phyloP scores from a whole-genome alignment of 805 yeast genomes.

The Hanseniaspora vineae region DNA sequence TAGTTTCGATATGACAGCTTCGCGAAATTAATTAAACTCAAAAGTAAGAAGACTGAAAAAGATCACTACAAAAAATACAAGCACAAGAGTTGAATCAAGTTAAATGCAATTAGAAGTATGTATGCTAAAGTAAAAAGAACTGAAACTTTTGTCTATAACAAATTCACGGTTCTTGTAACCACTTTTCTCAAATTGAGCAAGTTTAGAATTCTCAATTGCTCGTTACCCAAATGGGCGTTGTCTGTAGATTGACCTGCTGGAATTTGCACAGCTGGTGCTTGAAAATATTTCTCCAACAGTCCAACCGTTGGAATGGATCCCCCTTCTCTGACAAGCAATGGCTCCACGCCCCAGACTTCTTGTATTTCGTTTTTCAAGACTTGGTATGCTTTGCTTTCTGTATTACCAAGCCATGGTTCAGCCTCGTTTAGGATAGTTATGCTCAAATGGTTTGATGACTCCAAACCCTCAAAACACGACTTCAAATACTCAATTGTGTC shows the following conservation, averaged over 20 bases:
- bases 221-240: constrained; percentile 86
- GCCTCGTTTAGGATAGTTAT: constrained; percentile 68
- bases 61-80: no score
- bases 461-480: constrained; percentile 33
- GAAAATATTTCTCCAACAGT: constrained; percentile 65
- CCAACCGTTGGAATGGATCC: constrained; percentile 91
- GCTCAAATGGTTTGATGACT: constrained; percentile 48
- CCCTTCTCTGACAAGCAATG: constrained; percentile 85
- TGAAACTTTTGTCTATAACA: constrained; percentile 14
- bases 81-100: no score
- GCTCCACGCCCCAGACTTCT: constrained; percentile 67
- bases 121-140: no score
- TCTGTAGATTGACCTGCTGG: constrained; percentile 96
- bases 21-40: no score
- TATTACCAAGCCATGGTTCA: constrained; percentile 94
- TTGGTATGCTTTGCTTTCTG: constrained; percentile 58
- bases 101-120: no score
- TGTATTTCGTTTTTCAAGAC: constrained; percentile 49
- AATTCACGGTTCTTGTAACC: constrained; percentile 38
- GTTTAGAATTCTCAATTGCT: constrained; percentile 67
- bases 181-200: constrained; percentile 62
- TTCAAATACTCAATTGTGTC: constrained; percentile 36
- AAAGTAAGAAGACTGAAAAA: no score
- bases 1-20: no score
- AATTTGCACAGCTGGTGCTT: constrained; percentile 86